A percentile compares a stretch with the other conserved stretches of the same genome.
Conservation (phyloP, 108 stramenopile species). For the Chaetoceros muelleri region DNA sequence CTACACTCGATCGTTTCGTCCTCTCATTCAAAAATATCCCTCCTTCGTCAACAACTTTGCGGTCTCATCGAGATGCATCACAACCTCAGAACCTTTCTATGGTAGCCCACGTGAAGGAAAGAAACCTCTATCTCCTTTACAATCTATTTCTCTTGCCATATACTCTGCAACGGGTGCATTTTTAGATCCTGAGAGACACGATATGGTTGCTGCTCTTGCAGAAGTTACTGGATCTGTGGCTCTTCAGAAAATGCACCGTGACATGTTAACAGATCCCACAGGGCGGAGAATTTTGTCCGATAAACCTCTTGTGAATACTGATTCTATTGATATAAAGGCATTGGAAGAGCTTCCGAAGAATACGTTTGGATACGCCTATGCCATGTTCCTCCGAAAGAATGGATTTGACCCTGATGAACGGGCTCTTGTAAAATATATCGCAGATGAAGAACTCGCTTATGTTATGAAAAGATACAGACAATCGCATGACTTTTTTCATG, state of each 20-base stretch:
- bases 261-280: conserved; percentile 34
- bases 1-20: too few species aligned
- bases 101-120: conserved; percentile 1
- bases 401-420: conserved; percentile 85
- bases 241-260: conserved; percentile 43
- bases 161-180: conserved; percentile 77
- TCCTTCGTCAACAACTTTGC: too few species aligned
- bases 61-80: too few species aligned
- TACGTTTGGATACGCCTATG: conserved; percentile 88
- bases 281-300: conserved; percentile 61
- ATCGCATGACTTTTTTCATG: conserved; percentile 94
- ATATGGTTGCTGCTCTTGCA: conserved; percentile 90
- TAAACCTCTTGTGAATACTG: conserved; percentile 57
- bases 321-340: conserved; percentile 28
- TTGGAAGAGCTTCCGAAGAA: conserved; percentile 7
- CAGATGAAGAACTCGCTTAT: conserved; percentile 80
- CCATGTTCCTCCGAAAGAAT: conserved; percentile 65
- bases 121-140: conserved; percentile 14
- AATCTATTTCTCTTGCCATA: conserved; percentile 47
- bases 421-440: conserved; percentile 47
- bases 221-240: conserved; percentile 81
- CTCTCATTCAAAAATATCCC: too few species aligned
- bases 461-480: conserved; percentile 92
- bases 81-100: conserved; percentile 14
- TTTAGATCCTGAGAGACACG: conserved; percentile 78